Conservation (phyloP, 331 rosid genomes). For the Malus hybrid region DNA sequence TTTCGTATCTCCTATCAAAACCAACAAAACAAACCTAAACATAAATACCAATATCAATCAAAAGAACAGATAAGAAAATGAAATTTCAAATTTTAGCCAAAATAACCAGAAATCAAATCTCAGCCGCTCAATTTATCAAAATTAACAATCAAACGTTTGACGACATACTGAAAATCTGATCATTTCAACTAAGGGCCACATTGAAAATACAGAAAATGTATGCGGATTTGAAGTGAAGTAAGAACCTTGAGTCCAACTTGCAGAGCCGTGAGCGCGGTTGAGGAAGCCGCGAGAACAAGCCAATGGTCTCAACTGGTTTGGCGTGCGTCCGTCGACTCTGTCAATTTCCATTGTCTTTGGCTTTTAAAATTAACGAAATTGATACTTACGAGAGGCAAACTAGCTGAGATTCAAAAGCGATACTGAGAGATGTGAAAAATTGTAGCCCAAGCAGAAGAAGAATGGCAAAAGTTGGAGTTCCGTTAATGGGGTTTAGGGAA, state of each 20-base stretch:
- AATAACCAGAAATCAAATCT: not conserved
- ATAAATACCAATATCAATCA: not conserved
- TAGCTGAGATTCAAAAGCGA: not conserved
- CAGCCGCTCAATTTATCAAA: not conserved
- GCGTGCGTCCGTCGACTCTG: conserved; percentile 62
- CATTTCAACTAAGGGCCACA: not conserved
- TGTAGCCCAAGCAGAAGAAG: not conserved
- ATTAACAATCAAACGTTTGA: not conserved
- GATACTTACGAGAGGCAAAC: not conserved
- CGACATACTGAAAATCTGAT: not conserved
- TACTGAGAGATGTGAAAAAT: not conserved
- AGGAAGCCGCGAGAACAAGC: conserved; percentile 63
- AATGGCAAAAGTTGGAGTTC: no score
- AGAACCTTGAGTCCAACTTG: conserved; percentile 79
- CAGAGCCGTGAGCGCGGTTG: conserved; percentile 88
- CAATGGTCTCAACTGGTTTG: conserved; percentile 72
- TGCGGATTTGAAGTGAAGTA: not conserved
- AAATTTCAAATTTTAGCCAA: not conserved
- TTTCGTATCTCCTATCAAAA: conserved; percentile 57
- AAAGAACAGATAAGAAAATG: not conserved
- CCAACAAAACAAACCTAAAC: not conserved
- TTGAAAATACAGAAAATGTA: not conserved
- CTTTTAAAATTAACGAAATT: not conserved
- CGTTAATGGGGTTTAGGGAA: not conserved
- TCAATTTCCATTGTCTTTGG: conserved; percentile 37